Conservation (phyloP, 1,284 basidiomycete species). For the Wallemia ichthyophaga region DNA sequence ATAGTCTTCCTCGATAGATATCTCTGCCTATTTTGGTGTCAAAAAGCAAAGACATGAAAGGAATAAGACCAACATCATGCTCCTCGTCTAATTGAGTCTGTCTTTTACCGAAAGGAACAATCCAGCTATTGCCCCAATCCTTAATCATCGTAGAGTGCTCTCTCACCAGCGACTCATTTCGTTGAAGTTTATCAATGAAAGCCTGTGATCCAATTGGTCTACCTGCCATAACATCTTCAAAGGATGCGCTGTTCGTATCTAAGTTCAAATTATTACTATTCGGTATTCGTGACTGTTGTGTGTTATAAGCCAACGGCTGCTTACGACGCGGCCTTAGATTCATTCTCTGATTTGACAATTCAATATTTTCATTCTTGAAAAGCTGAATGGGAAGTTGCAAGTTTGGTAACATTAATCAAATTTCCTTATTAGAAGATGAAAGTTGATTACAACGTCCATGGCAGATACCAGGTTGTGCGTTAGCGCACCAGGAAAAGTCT, state of each 20-base stretch:
- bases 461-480: slow-evolving; percentile 13
- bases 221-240: background rate
- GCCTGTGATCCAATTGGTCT: background rate
- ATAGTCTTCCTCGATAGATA: background rate
- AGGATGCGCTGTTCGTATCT: background rate
- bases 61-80: background rate
- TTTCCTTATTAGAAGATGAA: too few relatives aligned
- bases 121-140: background rate
- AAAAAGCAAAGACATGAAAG: background rate
- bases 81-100: background rate
- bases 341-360: background rate
- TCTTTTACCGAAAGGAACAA: background rate
- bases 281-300: background rate
- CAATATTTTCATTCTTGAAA: background rate
- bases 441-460: too few relatives aligned
- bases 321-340: background rate
- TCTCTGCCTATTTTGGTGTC: background rate
- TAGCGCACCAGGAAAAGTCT: slow-evolving; percentile 81
- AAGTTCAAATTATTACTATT: background rate
- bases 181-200: background rate
- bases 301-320: background rate
- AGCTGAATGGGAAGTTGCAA: background rate
- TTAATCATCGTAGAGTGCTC: background rate
- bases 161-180: background rate
- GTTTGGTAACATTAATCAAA: background rate